phyloP scores from a whole-genome alignment of 1,284 basidiomycete genomes.

The Moesziomyces sp. region DNA sequence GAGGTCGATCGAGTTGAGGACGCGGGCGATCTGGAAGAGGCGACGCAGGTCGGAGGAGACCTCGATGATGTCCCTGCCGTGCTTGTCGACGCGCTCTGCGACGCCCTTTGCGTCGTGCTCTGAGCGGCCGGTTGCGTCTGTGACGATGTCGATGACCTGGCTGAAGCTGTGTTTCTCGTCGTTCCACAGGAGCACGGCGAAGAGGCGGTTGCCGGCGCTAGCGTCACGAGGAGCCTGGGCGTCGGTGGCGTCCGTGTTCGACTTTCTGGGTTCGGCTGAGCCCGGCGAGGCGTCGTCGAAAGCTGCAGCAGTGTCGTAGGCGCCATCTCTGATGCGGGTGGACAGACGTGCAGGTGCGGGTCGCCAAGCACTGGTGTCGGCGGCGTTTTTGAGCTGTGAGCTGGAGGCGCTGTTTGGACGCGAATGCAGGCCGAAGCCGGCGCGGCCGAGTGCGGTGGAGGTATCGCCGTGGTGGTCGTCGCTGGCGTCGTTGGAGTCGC shows the following conservation, averaged over 20 bases:
- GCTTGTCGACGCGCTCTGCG: constrained; percentile 79
- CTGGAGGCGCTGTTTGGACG: constrained; percentile 19
- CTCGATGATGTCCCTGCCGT: constrained; percentile 85
- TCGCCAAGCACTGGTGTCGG: constrained; percentile 21
- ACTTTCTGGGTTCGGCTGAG: constrained; percentile 16
- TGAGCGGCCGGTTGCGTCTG: constrained; percentile 51
- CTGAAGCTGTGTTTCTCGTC: constrained; percentile 96
- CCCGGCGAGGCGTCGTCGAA: constrained; percentile 6
- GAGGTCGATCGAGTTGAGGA: constrained; percentile 87
- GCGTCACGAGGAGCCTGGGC: constrained; percentile 7
- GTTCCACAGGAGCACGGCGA: constrained; percentile 90
- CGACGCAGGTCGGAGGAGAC: constrained; percentile 77
- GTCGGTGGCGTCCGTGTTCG: constrained; percentile 14
- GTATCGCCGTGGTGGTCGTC: constrained; percentile 8
- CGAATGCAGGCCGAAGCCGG: constrained; percentile 14
- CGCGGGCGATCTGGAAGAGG: constrained; percentile 82
- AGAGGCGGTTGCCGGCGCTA: constrained; percentile 70
- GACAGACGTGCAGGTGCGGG: constrained; percentile 12
- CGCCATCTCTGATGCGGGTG: neutral
- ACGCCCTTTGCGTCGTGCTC: constrained; percentile 72
- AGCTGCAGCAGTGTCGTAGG: constrained; percentile 8
- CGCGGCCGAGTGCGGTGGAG: constrained; percentile 2
- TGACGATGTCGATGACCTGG: constrained; percentile 79
- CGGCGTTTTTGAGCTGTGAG: constrained; percentile 13
- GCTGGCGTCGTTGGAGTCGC: constrained; percentile 37